Conservation (phyloP, 768 basidiomycete species). For the Mycena galericulata region DNA sequence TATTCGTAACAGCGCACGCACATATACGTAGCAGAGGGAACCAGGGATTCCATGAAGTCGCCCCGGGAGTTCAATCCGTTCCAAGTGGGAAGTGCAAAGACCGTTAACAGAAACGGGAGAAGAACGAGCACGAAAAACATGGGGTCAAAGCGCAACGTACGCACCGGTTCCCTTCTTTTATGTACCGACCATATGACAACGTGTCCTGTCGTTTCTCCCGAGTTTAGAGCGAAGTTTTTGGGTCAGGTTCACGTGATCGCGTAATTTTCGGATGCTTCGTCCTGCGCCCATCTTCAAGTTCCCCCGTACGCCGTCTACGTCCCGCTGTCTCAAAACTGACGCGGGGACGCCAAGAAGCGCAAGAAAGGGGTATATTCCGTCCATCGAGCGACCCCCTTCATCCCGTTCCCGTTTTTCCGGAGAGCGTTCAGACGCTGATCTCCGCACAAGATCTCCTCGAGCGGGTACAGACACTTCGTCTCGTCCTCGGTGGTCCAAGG, state of each 20-base stretch:
- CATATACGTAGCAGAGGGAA: slow-evolving; percentile 57
- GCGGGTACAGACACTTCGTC: not conserved
- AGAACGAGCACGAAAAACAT: slow-evolving; percentile 36
- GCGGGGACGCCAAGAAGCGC: slow-evolving; percentile 2
- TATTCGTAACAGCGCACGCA: not conserved
- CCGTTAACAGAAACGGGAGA: slow-evolving; percentile 39
- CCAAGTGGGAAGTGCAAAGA: slow-evolving; percentile 56
- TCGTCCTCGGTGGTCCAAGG: slow-evolving; percentile 25
- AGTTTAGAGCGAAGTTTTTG: slow-evolving; percentile 2
- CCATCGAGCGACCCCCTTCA: not conserved
- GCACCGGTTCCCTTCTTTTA: not conserved
- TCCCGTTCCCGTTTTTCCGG: not conserved
- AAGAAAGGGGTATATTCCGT: not conserved
- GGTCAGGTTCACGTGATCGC: slow-evolving; percentile 20
- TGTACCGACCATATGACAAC: slow-evolving; percentile 20
- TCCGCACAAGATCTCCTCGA: slow-evolving; percentile 1
- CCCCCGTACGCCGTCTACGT: not conserved
- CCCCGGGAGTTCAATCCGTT: slow-evolving; percentile 49
- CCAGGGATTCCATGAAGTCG: slow-evolving; percentile 53
- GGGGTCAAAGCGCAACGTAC: not conserved
- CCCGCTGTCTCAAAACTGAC: slow-evolving; percentile 17
- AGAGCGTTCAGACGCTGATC: not conserved
- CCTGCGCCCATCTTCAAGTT: not conserved
- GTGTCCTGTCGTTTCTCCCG: slow-evolving; percentile 22
- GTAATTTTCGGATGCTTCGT: slow-evolving; percentile 1